Conservation (phyloP, 2,329 filamentous ascomycete species). For the Fusarium cicatricum region DNA sequence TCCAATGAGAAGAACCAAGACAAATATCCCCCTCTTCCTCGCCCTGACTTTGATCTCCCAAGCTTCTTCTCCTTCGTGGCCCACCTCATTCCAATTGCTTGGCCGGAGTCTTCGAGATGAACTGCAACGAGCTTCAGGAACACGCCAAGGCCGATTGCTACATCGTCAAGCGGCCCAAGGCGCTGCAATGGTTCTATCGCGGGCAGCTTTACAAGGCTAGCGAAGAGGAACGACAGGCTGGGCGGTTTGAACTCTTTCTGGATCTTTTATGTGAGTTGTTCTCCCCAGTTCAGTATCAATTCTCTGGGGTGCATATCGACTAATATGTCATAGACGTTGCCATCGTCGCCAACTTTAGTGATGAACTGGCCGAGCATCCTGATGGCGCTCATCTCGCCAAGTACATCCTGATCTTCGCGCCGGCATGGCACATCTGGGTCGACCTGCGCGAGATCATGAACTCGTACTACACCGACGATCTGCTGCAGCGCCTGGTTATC, state of each 20-base stretch:
- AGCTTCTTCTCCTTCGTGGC: background rate
- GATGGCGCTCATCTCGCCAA: slow-evolving; percentile 54
- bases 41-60: background rate
- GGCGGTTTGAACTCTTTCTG: slow-evolving; percentile 59
- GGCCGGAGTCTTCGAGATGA: slow-evolving; percentile 40
- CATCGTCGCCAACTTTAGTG: slow-evolving; percentile 60
- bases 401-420: slow-evolving; percentile 57
- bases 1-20: slow-evolving; percentile 1
- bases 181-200: slow-evolving; percentile 57
- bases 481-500: slow-evolving; percentile 55
- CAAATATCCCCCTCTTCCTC: slow-evolving; percentile 9
- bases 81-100: background rate
- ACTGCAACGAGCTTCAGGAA: slow-evolving; percentile 50
- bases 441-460: slow-evolving; percentile 61
- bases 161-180: slow-evolving; percentile 48
- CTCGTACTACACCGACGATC: slow-evolving; percentile 60
- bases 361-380: slow-evolving; percentile 56
- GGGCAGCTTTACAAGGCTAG: slow-evolving; percentile 51
- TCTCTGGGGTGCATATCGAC: background rate
- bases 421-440: slow-evolving; percentile 60
- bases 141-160: slow-evolving; percentile 44
- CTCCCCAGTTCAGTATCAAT: background rate
- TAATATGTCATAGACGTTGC: slow-evolving; percentile 48
- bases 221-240: slow-evolving; percentile 55
- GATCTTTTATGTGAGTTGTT: slow-evolving; percentile 53